Conservation (phyloP, 1,284 basidiomycete genomes). For the Xanthoconium separans region DNA sequence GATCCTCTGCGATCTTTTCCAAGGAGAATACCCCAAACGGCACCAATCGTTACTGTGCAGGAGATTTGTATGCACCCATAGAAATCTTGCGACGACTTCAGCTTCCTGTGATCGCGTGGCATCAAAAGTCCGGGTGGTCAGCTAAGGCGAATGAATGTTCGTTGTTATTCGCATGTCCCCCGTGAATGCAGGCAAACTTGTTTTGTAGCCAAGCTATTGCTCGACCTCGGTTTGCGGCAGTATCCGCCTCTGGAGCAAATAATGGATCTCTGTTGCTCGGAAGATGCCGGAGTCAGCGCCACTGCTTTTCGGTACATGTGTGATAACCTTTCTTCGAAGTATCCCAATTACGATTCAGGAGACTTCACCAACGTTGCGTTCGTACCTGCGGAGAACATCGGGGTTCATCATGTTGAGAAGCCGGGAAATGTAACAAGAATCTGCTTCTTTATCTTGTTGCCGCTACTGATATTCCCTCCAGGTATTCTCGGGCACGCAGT, state of each 20-base stretch:
- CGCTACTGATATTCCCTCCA: background rate
- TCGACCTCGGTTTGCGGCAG: background rate
- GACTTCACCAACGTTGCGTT: background rate
- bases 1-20: conserved; percentile 32
- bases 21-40: too few relatives aligned
- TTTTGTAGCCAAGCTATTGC: background rate
- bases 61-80: background rate
- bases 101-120: background rate
- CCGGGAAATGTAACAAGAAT: too few relatives aligned
- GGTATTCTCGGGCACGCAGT: background rate
- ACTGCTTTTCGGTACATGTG: background rate
- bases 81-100: background rate
- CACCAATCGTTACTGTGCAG: background rate
- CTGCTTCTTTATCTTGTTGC: background rate
- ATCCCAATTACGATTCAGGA: background rate
- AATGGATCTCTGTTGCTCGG: background rate
- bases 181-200: background rate
- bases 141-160: background rate
- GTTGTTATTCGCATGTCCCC: background rate
- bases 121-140: background rate
- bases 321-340: background rate
- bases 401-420: background rate
- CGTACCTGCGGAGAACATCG: background rate
- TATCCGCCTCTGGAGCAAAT: background rate
- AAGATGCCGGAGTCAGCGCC: background rate